Evolutionary conservation across 495 filamentous ascomycete species (phyloP).

Genomic region (Hyaloscypha variabilis): DNA sequence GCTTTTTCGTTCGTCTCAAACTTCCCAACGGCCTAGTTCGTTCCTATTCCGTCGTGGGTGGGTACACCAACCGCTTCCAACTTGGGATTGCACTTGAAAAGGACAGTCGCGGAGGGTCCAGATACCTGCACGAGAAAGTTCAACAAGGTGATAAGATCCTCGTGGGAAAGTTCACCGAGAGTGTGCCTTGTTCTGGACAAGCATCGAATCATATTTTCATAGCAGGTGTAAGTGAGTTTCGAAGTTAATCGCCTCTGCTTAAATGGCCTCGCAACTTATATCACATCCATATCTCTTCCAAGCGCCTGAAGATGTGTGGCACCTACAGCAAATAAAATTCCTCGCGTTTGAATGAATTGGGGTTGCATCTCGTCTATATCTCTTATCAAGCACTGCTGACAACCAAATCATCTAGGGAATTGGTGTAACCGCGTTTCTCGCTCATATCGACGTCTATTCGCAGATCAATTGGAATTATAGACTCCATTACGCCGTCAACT

Average conservation of each 20-base stretch:
- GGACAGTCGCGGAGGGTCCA: constrained; percentile 48
- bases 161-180: constrained; percentile 44
- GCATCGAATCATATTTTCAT: constrained; percentile 55
- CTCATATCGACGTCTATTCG: constrained; percentile 16
- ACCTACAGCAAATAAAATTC: too few relatives aligned
- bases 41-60: constrained; percentile 50
- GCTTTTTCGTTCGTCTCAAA: constrained; percentile 46
- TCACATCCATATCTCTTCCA: neutral
- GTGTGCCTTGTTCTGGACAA: constrained; percentile 28
- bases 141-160: constrained; percentile 48
- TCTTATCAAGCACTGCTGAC: neutral
- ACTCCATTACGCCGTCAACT: constrained; percentile 54
- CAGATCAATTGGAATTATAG: constrained; percentile 45
- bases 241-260: neutral
- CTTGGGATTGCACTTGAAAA: constrained; percentile 49
- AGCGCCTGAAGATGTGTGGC: too few relatives aligned
- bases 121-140: constrained; percentile 43
- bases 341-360: too few relatives aligned
- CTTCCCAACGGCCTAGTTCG: constrained; percentile 41
- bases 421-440: constrained; percentile 55
- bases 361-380: neutral
- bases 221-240: constrained; percentile 32
- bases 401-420: constrained; percentile 36
- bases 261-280: neutral
- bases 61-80: constrained; percentile 42